phyloP scores from a whole-genome alignment of 75 land plant species.

The Gnetum montanum region DNA sequence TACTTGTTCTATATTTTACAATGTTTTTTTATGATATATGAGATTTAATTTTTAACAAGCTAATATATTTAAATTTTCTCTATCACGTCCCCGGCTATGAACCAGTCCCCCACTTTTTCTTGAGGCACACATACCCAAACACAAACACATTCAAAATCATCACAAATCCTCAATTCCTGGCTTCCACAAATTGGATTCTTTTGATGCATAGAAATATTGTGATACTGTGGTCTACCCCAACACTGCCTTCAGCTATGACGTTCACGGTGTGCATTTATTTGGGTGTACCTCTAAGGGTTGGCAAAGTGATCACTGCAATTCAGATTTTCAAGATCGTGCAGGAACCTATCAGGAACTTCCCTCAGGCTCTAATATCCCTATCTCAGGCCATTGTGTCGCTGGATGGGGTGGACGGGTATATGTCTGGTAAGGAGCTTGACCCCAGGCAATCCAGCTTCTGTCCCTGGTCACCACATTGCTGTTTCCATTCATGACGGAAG shows the following conservation, averaged over 20 bases:
- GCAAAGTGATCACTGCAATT: slow-evolving; percentile 70
- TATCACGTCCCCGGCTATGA: too few species aligned
- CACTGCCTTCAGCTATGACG: slow-evolving; percentile 45
- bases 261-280: slow-evolving; percentile 50
- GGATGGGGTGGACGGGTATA: slow-evolving; percentile 58
- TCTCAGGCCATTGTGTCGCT: slow-evolving; percentile 86
- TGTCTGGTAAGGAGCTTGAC: slow-evolving; percentile 63
- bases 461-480: slow-evolving; percentile 21
- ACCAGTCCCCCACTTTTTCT: too few species aligned
- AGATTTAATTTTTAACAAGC: too few species aligned
- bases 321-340: slow-evolving; percentile 79
- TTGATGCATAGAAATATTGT: too few species aligned
- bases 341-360: slow-evolving; percentile 83
- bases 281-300: slow-evolving; percentile 44
- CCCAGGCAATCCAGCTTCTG: too few species aligned
- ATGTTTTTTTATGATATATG: too few species aligned
- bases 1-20: too few species aligned
- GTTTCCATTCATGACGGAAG: slow-evolving; percentile 47
- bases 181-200: too few species aligned
- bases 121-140: too few species aligned
- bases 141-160: too few species aligned
- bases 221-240: slow-evolving; percentile 54
- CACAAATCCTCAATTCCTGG: too few species aligned
- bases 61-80: too few species aligned
- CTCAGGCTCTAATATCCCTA: slow-evolving; percentile 70